These are phyloP conservation scores for Quercus parvula DNA, from an alignment of 306 rosid genomes.

Conservation along the genomic window DNA sequence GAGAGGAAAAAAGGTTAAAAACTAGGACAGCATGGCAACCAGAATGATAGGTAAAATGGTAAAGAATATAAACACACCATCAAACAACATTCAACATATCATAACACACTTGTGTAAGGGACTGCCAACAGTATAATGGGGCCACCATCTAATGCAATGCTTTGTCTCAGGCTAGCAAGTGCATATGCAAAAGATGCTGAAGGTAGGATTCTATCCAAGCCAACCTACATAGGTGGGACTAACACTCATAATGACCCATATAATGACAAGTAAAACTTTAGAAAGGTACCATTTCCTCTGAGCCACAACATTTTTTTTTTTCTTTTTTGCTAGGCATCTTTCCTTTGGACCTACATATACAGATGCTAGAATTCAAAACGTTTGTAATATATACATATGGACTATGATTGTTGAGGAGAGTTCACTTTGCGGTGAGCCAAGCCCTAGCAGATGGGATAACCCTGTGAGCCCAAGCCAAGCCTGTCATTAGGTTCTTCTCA, in stretches of 20 bases:
- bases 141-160: neutral
- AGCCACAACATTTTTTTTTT: neutral
- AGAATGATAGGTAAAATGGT: conserved; percentile 15
- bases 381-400: neutral
- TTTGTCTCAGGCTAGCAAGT: neutral
- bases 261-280: neutral
- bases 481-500: neutral
- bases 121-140: neutral
- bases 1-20: conserved; percentile 22
- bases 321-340: neutral
- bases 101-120: neutral
- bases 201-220: neutral
- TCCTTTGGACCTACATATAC: neutral
- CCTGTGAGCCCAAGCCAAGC: neutral
- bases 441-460: neutral
- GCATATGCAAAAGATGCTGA: neutral
- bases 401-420: neutral
- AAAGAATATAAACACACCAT: neutral
- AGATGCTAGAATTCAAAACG: neutral
- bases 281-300: neutral
- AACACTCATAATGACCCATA: neutral
- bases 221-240: neutral
- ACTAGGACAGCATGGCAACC: conserved; percentile 10
- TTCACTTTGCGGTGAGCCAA: neutral
- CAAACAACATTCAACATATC: neutral